phyloP scores from a whole-genome alignment of 345 rosid species.

The Toxicodendron radicans region DNA sequence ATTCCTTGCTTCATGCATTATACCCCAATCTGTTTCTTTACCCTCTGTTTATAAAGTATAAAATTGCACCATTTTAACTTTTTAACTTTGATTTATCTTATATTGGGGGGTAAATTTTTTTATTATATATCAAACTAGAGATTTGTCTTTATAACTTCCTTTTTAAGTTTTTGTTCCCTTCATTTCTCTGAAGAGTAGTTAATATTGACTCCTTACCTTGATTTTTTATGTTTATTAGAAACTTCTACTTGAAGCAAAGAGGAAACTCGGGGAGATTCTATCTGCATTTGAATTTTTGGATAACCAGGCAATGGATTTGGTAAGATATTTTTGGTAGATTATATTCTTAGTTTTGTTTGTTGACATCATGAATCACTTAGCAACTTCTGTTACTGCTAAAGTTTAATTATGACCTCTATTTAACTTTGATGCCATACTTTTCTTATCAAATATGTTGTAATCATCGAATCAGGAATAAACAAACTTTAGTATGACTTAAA shows the following conservation, averaged over 20 bases:
- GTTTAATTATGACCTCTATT: background rate
- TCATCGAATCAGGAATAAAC: background rate
- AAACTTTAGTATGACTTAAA: background rate
- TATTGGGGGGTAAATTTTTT: no score
- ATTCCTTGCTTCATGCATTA: background rate
- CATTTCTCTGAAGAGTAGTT: background rate
- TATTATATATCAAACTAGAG: background rate
- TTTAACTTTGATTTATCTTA: no score
- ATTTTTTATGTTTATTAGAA: conserved; percentile 44
- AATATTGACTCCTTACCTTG: conserved; percentile 10
- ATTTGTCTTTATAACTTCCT: conserved; percentile 5
- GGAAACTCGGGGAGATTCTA: conserved; percentile 88
- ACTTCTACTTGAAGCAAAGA: conserved; percentile 81
- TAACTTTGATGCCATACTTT: conserved; percentile 13
- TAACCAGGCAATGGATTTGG: conserved; percentile 70
- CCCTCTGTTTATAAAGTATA: background rate
- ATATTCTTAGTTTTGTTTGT: background rate
- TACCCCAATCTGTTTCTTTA: background rate
- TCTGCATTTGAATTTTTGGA: conserved; percentile 95
- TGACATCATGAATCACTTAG: background rate
- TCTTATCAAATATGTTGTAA: background rate
- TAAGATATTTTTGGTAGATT: conserved; percentile 31
- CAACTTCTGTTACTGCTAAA: conserved; percentile 7
- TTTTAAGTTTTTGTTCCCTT: background rate
- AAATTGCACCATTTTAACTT: background rate